Percentiles rank a stretch among this genome's conserved stretches.
Evolutionary conservation across 371 early-diverging fungal species (phyloP).

Genomic region (Dinochytrium kinnereticum): DNA sequence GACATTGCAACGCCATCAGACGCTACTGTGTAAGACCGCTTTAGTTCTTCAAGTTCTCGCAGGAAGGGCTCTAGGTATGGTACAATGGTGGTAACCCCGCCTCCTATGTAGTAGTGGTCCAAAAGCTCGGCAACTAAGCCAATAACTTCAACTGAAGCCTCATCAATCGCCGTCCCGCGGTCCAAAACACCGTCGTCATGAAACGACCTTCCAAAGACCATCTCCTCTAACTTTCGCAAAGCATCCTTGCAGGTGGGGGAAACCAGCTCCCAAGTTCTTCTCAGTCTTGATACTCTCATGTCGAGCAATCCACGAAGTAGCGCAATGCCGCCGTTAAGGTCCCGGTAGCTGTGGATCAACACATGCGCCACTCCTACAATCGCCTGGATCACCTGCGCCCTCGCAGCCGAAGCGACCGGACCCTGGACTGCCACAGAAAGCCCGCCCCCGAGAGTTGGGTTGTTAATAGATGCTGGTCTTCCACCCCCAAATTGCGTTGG

Average conservation of each 20-base stretch:
- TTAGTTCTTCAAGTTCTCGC: slow-evolving; percentile 1
- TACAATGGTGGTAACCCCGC: neutral
- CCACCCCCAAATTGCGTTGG: neutral
- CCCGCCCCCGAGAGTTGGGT: neutral
- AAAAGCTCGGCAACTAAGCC: slow-evolving; percentile 7
- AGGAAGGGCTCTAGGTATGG: slow-evolving; percentile 12
- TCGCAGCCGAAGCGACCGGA: neutral
- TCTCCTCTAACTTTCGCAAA: slow-evolving; percentile 11
- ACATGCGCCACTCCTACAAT: slow-evolving; percentile 18
- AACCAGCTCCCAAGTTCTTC: slow-evolving; percentile 11
- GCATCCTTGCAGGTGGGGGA: slow-evolving; percentile 6
- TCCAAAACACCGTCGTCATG: neutral
- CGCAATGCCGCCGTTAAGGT: slow-evolving; percentile 8
- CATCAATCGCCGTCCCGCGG: neutral
- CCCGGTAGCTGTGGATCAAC: slow-evolving; percentile 23
- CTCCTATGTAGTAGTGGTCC: slow-evolving; percentile 10
- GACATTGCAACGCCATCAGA: neutral
- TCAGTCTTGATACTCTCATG: slow-evolving; percentile 11
- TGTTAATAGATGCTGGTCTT: neutral
- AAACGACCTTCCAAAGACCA: neutral
- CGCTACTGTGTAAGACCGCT: slow-evolving; percentile 8
- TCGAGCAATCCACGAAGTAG: slow-evolving; percentile 13
- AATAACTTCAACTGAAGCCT: slow-evolving; percentile 5
- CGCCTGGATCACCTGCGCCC: slow-evolving; percentile 17
- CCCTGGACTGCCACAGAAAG: neutral